phyloP scores from a whole-genome alignment of 345 rosid genomes.

The Garcia nutans region DNA sequence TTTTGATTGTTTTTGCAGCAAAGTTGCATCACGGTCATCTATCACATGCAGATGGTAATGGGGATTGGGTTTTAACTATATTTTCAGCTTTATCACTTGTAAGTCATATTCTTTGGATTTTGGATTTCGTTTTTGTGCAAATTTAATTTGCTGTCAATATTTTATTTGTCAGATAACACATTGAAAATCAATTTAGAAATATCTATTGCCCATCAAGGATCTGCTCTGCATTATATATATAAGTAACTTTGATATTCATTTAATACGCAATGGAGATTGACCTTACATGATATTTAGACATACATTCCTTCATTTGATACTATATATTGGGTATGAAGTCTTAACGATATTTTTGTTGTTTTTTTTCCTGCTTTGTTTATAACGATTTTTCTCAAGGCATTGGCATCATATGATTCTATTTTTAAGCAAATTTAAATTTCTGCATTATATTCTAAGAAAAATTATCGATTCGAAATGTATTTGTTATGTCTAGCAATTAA shows the following conservation, averaged over 20 bases:
- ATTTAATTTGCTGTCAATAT: background rate
- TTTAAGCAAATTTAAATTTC: too few species aligned
- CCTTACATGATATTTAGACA: background rate
- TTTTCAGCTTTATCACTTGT: conserved; percentile 87
- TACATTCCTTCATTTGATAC: background rate
- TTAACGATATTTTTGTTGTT: background rate
- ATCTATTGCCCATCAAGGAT: background rate
- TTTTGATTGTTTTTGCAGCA: conserved; percentile 42
- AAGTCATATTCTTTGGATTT: conserved; percentile 32
- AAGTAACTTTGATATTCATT: background rate
- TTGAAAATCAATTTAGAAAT: background rate
- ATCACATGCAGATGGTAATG: conserved; percentile 90
- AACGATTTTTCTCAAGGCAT: too few species aligned
- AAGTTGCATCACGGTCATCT: conserved; percentile 88
- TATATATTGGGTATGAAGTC: background rate
- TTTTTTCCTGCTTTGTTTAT: too few species aligned
- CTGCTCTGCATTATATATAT: background rate
- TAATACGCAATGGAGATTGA: too few species aligned
- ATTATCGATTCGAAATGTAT: background rate
- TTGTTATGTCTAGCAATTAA: background rate
- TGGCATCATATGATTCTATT: too few species aligned
- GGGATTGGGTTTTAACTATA: conserved; percentile 95
- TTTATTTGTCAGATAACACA: background rate
- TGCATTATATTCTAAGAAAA: background rate
- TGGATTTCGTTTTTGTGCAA: background rate